Conservation (phyloP, 768 basidiomycete genomes). For the Pleurotus tuoliensis region DNA sequence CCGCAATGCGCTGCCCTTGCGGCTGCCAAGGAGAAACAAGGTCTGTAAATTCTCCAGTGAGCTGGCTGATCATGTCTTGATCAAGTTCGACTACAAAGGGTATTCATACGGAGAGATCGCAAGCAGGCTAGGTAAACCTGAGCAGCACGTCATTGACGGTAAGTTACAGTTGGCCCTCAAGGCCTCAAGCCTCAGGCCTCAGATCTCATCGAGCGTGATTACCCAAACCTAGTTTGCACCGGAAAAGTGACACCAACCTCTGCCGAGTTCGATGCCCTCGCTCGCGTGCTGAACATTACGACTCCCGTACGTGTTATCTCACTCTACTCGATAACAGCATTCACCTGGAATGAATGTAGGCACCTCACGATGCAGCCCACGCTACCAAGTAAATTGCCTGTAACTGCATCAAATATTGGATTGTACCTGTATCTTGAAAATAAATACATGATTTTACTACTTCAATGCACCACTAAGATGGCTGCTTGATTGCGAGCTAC, state of each 20-base stretch:
- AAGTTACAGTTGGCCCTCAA: conserved; percentile 15
- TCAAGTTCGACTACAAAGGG: conserved; percentile 27
- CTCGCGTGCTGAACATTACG: conserved; percentile 36
- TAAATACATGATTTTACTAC: background rate
- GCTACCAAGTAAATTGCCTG: conserved; percentile 12
- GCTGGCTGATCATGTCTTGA: background rate
- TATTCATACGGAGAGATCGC: conserved; percentile 49
- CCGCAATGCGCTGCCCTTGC: conserved; percentile 58
- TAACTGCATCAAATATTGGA: background rate
- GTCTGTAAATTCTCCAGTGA: conserved; percentile 26
- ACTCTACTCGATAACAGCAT: background rate
- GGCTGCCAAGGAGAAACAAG: conserved; percentile 43
- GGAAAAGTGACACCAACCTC: background rate
- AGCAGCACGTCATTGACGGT: conserved; percentile 55
- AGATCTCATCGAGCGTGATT: background rate
- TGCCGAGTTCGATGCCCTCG: conserved; percentile 38
- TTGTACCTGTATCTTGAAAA: background rate
- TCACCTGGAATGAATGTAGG: conserved; percentile 11
- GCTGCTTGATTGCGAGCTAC: too few relatives aligned
- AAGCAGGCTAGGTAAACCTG: conserved; percentile 30
- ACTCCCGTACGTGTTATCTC: conserved; percentile 23
- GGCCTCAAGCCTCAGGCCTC: background rate
- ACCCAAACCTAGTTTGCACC: conserved; percentile 39
- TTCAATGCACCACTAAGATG: background rate
- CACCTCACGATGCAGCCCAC: conserved; percentile 26